These are phyloP conservation scores for Chaetomium sp. DNA, from an alignment of 2,329 filamentous ascomycete species.

Conservation along the genomic window DNA sequence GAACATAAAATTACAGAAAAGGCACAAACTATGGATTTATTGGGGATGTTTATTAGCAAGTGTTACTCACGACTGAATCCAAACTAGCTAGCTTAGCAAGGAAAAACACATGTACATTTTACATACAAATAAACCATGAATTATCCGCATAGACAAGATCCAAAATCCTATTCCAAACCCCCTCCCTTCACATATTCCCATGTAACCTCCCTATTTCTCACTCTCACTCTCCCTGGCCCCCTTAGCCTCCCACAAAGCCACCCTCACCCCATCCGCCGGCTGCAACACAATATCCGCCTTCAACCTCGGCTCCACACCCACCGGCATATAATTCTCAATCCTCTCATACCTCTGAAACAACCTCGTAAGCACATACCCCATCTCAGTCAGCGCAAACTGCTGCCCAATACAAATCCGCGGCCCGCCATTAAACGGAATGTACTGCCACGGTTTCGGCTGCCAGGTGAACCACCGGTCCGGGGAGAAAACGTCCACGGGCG, in stretches of 20 bases:
- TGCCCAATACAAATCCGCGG: constrained; percentile 71
- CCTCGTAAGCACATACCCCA: constrained; percentile 64
- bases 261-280: constrained; percentile 51
- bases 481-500: constrained; percentile 46
- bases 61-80: too few relatives aligned
- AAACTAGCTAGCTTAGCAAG: too few relatives aligned
- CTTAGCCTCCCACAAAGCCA: constrained; percentile 48
- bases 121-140: too few relatives aligned
- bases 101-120: too few relatives aligned
- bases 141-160: too few relatives aligned
- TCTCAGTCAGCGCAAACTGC: constrained; percentile 75
- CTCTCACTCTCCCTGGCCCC: constrained; percentile 12
- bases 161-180: not conserved
- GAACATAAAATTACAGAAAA: too few relatives aligned
- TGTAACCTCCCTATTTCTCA: not conserved
- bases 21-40: too few relatives aligned
- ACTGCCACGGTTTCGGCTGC: constrained; percentile 62
- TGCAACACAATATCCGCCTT: constrained; percentile 55
- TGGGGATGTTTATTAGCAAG: too few relatives aligned
- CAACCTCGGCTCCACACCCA: constrained; percentile 49
- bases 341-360: constrained; percentile 65
- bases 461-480: constrained; percentile 62
- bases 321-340: constrained; percentile 53
- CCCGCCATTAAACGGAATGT: constrained; percentile 69
- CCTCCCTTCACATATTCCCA: not conserved